A percentile compares a stretch with the other conserved stretches of the same genome.
Evolutionary conservation across 768 basidiomycete species (phyloP).

Genomic region (Clavaria fumosa): DNA sequence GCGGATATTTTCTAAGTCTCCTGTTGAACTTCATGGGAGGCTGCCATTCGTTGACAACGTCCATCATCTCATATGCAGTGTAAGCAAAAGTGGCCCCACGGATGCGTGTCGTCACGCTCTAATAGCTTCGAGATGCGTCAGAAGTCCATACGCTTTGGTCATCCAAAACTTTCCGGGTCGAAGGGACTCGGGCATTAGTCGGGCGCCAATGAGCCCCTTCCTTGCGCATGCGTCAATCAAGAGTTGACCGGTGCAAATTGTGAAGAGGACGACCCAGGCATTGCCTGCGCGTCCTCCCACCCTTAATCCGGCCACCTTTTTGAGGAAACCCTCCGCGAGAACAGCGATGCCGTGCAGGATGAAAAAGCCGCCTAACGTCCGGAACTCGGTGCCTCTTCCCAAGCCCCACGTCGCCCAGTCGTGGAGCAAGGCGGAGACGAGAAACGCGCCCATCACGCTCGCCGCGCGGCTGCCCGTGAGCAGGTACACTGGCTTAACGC

Average conservation of each 20-base stretch:
- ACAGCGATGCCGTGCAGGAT: constrained; percentile 39
- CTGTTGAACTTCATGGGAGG: no score
- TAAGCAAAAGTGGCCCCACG: no score
- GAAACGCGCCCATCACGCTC: constrained; percentile 40
- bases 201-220: constrained; percentile 26
- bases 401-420: constrained; percentile 42
- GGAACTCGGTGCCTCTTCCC: constrained; percentile 34
- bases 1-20: no score
- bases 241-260: constrained; percentile 29
- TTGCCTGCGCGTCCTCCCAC: constrained; percentile 34
- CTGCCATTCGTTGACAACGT: no score
- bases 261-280: constrained; percentile 37
- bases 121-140: not conserved
- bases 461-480: constrained; percentile 35
- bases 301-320: constrained; percentile 24
- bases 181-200: constrained; percentile 21
- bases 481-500: constrained; percentile 26
- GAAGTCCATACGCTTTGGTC: constrained; percentile 5
- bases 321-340: constrained; percentile 34
- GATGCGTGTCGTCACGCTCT: no score
- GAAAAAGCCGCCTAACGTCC: constrained; percentile 34
- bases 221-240: constrained; percentile 36
- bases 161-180: constrained; percentile 22
- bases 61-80: no score
- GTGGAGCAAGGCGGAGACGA: constrained; percentile 46